Evolutionary conservation across 257 asterid species (phyloP), one percentile per base, ranked within the genome.

Genomic region (Lithospermum erythrorhizon): DNA sequence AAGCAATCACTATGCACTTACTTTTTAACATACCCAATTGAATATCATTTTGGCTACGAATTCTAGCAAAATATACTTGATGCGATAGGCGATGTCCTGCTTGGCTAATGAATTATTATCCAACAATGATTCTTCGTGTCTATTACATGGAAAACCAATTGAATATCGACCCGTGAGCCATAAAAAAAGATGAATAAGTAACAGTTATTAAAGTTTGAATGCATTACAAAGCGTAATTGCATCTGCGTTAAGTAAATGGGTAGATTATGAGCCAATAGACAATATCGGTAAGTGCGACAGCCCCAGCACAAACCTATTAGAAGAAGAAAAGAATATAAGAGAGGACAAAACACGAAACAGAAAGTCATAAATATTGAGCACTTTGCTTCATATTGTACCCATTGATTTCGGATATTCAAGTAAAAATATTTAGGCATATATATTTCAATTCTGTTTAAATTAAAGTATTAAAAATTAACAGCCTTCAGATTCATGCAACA

Each of bases 241-340:
- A 73, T 73, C 78, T 54, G 70, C 58, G 62, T 53, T 59, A 60
- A 74, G 81, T n/a, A 55, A 84, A 79, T n/a, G n/a, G n/a, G n/a
- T n/a, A n/a, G n/a, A 90, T 61, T 27, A 90, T 20, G 67, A 85
- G 70, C 98, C 98, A 77, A 73, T 72, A 73, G 55, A 66, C 73
- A 19, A 68, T 57, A 76, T 89, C 94, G 8, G 89, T 87, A n/a
- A n/a, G 86, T 64, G 64, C 75, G 27, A 87, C 94, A 24, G 98
- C 96, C 67, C 97, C 98, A 62, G 86, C 89, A 68, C 87, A 80
- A 25, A 76, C 74, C 98, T 90, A 71, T 57, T 57, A 41, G 55
- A 23, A 68, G 61, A 71, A 59, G 18, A 65, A 63, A 64, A 35
- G 37, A 65, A 57, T 48, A 56, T 57, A 32, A 30, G 2, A 27